Percentiles rank a stretch among this genome's conserved stretches.
Conservation (phyloP, 2,329 filamentous ascomycete genomes). For the Ceratocystis albifundus region DNA sequence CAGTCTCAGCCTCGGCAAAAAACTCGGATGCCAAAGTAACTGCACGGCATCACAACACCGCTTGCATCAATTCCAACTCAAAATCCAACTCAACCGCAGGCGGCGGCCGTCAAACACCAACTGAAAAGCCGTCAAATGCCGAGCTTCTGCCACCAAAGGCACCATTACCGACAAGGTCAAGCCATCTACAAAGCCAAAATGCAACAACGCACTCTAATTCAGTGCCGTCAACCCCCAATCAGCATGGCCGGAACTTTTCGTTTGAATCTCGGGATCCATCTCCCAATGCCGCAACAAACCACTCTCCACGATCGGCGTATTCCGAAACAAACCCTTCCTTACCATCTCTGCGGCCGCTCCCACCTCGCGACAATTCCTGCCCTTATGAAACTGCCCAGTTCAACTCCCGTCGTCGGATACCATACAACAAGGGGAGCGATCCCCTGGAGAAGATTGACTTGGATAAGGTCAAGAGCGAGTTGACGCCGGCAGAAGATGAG, state of each 20-base stretch:
- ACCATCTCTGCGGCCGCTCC: conserved; percentile 54
- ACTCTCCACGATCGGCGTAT: conserved; percentile 80
- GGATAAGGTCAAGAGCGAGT: conserved; percentile 57
- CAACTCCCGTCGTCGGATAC: conserved; percentile 73
- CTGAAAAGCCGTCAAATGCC: conserved; percentile 32
- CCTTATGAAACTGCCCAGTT: conserved; percentile 81
- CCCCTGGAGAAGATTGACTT: conserved; percentile 59
- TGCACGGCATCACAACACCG: conserved; percentile 2
- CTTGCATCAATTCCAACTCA: not conserved
- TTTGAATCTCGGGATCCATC: conserved; percentile 70
- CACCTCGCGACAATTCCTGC: conserved; percentile 52
- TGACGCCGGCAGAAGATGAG: conserved; percentile 61
- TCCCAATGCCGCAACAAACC: conserved; percentile 61
- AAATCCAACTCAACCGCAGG: not conserved
- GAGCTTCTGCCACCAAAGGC: conserved; percentile 27
- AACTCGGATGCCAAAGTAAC: not conserved
- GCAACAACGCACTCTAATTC: conserved; percentile 59
- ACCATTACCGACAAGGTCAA: conserved; percentile 25
- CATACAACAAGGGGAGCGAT: conserved; percentile 79
- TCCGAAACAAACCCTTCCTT: conserved; percentile 73
- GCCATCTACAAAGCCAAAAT: conserved; percentile 21
- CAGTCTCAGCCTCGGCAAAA: not conserved
- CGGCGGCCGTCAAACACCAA: conserved; percentile 14
- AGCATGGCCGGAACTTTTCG: conserved; percentile 72
- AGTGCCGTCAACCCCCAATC: conserved; percentile 84